phyloP scores from a whole-genome alignment of 2,329 filamentous ascomycete species.

The Colletotrichum truncatum region DNA sequence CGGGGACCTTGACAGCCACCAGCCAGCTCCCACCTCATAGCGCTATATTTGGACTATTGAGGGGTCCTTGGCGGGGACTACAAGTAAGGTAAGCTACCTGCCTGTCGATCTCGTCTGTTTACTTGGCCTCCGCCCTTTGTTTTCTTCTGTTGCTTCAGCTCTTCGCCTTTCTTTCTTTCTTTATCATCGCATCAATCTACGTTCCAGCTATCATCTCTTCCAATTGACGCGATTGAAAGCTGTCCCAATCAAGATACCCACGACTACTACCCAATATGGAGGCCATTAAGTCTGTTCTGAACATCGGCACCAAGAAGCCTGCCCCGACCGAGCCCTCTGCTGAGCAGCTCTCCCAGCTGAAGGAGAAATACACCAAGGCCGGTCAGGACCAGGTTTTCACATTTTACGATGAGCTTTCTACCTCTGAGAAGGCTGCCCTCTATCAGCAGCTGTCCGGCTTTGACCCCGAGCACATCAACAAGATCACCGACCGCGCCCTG shows the following conservation, averaged over 20 bases:
- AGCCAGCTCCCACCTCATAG: constrained; percentile 17
- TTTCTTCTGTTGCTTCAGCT: not conserved
- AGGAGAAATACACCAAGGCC: constrained; percentile 77
- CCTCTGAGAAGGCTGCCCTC: constrained; percentile 78
- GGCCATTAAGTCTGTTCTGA: constrained; percentile 52
- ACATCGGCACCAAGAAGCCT: constrained; percentile 44
- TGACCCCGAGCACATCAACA: constrained; percentile 87
- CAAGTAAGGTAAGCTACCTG: constrained; percentile 28
- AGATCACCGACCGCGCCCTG: constrained; percentile 83
- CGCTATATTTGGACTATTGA: constrained; percentile 29
- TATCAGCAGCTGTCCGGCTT: constrained; percentile 85
- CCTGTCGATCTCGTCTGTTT: constrained; percentile 12
- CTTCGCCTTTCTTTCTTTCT: not conserved
- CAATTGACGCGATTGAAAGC: not conserved
- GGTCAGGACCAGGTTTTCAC: constrained; percentile 85
- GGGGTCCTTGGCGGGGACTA: constrained; percentile 29
- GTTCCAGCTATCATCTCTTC: not conserved
- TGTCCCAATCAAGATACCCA: not conserved
- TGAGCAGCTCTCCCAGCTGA: constrained; percentile 74
- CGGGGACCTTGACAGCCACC: constrained; percentile 20
- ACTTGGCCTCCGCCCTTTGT: constrained; percentile 18
- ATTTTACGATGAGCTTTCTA: constrained; percentile 82
- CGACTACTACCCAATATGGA: constrained; percentile 45
- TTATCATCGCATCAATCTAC: not conserved
- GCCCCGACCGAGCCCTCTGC: constrained; percentile 64